Evolutionary conservation across 225 moss, liverwort and hornwort genomes (phyloP), one percentile per base, ranked within the genome.

Genomic region (Lunularia cruciata): DNA sequence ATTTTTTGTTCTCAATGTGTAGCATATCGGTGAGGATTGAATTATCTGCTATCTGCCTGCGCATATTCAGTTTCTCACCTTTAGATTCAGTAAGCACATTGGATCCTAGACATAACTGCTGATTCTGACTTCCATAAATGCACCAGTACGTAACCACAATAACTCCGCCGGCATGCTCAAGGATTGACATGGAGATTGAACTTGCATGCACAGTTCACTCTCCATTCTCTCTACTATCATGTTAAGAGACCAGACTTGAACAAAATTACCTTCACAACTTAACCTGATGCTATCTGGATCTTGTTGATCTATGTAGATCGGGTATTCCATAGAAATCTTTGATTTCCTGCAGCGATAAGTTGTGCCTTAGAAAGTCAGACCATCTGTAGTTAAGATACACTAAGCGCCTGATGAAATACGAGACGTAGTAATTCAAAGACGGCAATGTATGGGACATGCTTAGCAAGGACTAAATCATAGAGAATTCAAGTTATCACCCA

Each of bases 1-100:
- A n/a, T n/a, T n/a, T n/a, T n/a, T n/a, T n/a, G n/a, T n/a, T n/a
- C n/a, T n/a, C n/a, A n/a, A n/a, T n/a, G n/a, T n/a, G n/a, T n/a
- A n/a, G n/a, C n/a, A n/a, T n/a, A n/a, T n/a, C n/a, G n/a, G n/a
- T n/a, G n/a, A n/a, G n/a, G n/a, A n/a, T n/a, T n/a, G n/a, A n/a
- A n/a, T n/a, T n/a, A n/a, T n/a, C n/a, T n/a, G n/a, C n/a, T 77
- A 37, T 89, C 91, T 42, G 93, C 90, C 96, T 98, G 85, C 59
- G 60, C 45, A 78, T 23, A n/a, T 47, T 37, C 8, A 47, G 27
- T 6, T 43, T 65, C 3, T 6, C 32, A 61, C 0, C 22, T 5
- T 58, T 16, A 33, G 32, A n/a, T n/a, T n/a, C n/a, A n/a, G n/a
- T n/a, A n/a, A n/a, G n/a, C n/a, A n/a, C n/a, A n/a, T n/a, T n/a